Percentiles rank a stretch among this genome's conserved stretches.
These are phyloP conservation scores for Alternaria viburni DNA, from an alignment of 2,329 filamentous ascomycete genomes.

Conservation along the genomic window DNA sequence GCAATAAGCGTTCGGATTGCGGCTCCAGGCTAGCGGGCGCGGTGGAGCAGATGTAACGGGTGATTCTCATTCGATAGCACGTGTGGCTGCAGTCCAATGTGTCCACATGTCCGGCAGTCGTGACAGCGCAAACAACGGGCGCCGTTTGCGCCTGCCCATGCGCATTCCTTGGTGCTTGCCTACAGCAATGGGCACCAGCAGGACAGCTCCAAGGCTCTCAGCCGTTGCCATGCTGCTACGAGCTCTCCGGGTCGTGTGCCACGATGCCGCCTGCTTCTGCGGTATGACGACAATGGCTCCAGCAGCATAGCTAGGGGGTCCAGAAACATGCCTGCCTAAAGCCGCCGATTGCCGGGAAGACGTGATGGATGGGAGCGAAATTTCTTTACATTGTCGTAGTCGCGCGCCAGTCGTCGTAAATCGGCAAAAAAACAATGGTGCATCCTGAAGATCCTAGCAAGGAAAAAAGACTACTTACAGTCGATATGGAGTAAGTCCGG, in stretches of 20 bases:
- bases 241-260: constrained; percentile 35
- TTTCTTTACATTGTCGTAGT: constrained; percentile 15
- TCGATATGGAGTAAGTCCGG: constrained; percentile 47
- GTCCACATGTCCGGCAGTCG: constrained; percentile 35
- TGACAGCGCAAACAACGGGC: background rate
- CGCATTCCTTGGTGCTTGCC: constrained; percentile 11
- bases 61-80: constrained; percentile 31
- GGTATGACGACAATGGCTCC: constrained; percentile 32
- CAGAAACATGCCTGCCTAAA: constrained; percentile 19
- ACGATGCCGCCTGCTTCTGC: constrained; percentile 19
- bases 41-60: constrained; percentile 36
- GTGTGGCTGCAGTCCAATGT: constrained; percentile 26
- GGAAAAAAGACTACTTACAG: constrained; percentile 36
- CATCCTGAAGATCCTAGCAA: constrained; percentile 7
- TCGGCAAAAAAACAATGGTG: constrained; percentile 24
- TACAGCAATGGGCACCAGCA: constrained; percentile 7
- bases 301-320: constrained; percentile 9
- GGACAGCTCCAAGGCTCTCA: background rate
- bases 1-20: constrained; percentile 29
- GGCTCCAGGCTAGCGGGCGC: constrained; percentile 31
- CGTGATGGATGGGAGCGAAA: constrained; percentile 19
- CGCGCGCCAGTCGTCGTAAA: constrained; percentile 17
- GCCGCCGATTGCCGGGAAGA: constrained; percentile 38
- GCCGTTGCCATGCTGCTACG: background rate
- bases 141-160: constrained; percentile 4